Evolutionary conservation across 257 asterid genomes (phyloP).

Genomic region (Ajuga chamaepitys): DNA sequence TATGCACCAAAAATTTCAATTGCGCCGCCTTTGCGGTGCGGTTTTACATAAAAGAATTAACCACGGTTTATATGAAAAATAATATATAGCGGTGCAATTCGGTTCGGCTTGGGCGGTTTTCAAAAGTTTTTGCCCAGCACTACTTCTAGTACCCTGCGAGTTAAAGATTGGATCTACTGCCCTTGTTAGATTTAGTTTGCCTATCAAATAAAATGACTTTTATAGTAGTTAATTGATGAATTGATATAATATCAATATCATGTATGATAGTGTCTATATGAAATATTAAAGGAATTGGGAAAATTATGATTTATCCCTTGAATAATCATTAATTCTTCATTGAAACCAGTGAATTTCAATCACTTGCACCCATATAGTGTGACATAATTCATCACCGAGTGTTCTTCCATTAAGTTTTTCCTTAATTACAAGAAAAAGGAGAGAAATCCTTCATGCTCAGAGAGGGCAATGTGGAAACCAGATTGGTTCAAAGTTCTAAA

Average conservation of each 20-base stretch:
- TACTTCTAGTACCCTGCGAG: neutral
- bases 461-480: slow-evolving; percentile 93
- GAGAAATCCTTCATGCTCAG: slow-evolving; percentile 89
- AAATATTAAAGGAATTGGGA: neutral
- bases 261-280: neutral
- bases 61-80: no score
- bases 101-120: no score
- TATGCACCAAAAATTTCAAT: no score
- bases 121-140: no score
- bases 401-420: neutral
- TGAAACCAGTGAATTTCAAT: neutral
- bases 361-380: neutral
- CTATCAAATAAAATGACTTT: neutral
- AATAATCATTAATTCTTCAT: neutral
- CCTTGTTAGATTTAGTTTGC: neutral
- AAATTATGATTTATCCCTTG: no score
- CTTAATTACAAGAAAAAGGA: slow-evolving; percentile 44
- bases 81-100: no score
- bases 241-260: neutral
- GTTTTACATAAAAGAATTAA: no score
- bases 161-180: neutral
- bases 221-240: neutral
- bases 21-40: no score
- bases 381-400: neutral
- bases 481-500: slow-evolving; percentile 88